Conservation (phyloP, 73 alveolate species). For the Breviolum minutum region DNA sequence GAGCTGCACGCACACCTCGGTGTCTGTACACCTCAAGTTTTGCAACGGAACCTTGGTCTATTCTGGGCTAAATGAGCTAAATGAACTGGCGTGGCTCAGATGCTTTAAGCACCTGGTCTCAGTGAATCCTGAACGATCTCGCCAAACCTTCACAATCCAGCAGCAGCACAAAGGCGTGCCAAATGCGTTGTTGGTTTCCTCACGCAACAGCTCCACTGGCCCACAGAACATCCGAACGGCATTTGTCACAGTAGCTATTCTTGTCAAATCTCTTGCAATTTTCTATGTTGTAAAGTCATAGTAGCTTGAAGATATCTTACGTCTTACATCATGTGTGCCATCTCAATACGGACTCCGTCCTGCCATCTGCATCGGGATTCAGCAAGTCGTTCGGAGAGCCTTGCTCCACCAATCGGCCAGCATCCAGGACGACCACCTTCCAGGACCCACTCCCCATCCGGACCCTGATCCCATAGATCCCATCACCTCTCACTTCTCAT, state of each 20-base stretch:
- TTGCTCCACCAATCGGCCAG: constrained; percentile 49
- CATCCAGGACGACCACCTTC: constrained; percentile 80
- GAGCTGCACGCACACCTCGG: no score
- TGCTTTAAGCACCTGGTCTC: background rate
- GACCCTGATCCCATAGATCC: background rate
- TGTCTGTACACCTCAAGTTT: no score
- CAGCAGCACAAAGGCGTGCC: constrained; percentile 90
- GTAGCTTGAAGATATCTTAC: no score
- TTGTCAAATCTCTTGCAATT: no score
- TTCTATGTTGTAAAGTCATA: no score
- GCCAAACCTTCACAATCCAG: constrained; percentile 44
- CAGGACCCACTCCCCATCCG: no score
- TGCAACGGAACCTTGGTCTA: no score
- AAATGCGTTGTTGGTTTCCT: constrained; percentile 41
- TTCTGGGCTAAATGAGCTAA: no score
- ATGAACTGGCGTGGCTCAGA: no score
- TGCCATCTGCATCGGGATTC: constrained; percentile 4
- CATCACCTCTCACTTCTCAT: background rate
- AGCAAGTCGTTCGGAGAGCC: constrained; percentile 60
- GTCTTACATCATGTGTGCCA: no score
- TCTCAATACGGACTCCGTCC: background rate
- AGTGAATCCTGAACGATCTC: background rate
- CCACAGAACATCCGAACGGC: background rate
- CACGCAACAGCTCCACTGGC: background rate
- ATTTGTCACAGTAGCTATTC: no score